These are phyloP conservation scores for Crithidia mellificae DNA, from an alignment of 208 protist species.

Conservation along the genomic window DNA sequence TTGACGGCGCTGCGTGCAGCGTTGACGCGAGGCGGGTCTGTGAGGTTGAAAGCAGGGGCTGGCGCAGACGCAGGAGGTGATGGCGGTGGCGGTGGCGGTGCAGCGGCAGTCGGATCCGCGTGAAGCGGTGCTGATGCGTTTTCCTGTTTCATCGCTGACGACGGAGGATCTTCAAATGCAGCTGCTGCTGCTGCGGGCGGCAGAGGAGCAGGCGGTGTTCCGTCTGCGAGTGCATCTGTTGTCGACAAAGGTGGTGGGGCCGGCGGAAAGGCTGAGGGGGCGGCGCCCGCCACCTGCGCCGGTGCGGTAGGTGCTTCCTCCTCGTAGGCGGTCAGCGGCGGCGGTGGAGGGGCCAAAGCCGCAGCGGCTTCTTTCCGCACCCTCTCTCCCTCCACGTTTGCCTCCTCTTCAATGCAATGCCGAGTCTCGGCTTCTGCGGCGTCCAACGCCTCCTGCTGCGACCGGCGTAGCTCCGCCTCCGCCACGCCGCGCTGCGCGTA, in stretches of 20 bases:
- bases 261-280: neutral
- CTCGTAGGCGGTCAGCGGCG: slow-evolving; percentile 11
- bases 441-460: slow-evolving; percentile 24
- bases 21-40: slow-evolving; percentile 13
- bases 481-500: slow-evolving; percentile 15
- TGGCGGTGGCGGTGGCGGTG: neutral
- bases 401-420: slow-evolving; percentile 4
- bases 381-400: neutral
- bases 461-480: slow-evolving; percentile 17
- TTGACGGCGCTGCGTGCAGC: neutral
- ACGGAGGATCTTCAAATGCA: neutral
- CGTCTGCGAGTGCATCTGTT: too few species aligned
- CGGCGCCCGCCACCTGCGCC: neutral
- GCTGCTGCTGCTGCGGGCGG: neutral
- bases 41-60: slow-evolving; percentile 10
- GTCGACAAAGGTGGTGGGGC: neutral
- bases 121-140: neutral
- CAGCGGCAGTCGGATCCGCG: neutral
- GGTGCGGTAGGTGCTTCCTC: neutral
- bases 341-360: slow-evolving; percentile 6
- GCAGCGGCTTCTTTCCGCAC: neutral
- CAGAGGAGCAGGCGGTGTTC: neutral
- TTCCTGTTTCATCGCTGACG: neutral
- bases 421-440: slow-evolving; percentile 35
- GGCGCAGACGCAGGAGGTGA: neutral